Conservation (phyloP, 805 yeast species). For the Candida piceae region DNA sequence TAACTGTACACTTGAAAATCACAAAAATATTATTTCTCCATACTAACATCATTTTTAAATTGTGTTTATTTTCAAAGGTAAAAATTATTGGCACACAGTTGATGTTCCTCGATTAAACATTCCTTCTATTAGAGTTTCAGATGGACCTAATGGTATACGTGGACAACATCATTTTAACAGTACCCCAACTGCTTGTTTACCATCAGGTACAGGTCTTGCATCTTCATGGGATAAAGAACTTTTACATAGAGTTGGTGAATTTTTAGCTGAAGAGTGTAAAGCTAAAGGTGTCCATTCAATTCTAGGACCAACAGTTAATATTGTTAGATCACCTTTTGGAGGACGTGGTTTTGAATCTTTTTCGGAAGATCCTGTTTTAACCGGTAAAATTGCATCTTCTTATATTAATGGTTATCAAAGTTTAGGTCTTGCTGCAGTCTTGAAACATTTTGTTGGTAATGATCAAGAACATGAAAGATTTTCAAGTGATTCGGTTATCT, state of each 20-base stretch:
- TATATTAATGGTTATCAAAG: conserved; percentile 52
- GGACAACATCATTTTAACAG: conserved; percentile 39
- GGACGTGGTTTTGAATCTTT: conserved; percentile 60
- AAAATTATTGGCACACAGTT: conserved; percentile 38
- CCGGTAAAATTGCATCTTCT: conserved; percentile 43
- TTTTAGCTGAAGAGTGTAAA: conserved; percentile 40
- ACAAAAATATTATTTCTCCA: too few relatives aligned
- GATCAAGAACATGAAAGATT: conserved; percentile 55
- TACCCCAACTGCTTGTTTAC: conserved; percentile 40
- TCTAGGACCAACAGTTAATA: conserved; percentile 34
- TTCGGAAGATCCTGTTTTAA: conserved; percentile 52
- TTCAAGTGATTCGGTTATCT: conserved; percentile 42
- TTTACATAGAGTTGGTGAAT: conserved; percentile 33
- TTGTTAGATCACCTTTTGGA: conserved; percentile 40
- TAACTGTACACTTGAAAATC: not conserved
- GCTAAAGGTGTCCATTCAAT: conserved; percentile 39
- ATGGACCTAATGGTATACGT: conserved; percentile 47
- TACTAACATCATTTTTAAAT: too few relatives aligned
- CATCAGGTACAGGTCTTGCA: conserved; percentile 45
- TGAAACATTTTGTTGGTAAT: conserved; percentile 61
- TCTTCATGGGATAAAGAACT: conserved; percentile 39
- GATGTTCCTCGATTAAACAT: conserved; percentile 30
- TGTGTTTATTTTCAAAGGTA: not conserved
- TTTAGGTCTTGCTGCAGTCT: conserved; percentile 45
- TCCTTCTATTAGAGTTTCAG: conserved; percentile 34